Percentiles rank a stretch among this genome's conserved stretches.
Conservation (phyloP, 345 rosid species). For the Murraya paniculata region DNA sequence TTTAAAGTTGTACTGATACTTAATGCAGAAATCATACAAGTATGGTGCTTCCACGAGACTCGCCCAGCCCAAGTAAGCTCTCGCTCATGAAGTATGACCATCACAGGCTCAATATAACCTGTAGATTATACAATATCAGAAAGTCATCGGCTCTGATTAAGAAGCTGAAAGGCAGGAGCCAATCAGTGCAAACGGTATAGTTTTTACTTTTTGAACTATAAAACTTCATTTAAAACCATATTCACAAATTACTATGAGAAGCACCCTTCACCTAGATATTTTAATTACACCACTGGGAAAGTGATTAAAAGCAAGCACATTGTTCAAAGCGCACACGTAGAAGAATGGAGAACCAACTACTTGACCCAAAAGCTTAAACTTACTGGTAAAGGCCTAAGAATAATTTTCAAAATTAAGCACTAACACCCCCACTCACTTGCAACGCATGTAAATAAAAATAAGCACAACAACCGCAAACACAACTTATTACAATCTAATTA, state of each 20-base stretch:
- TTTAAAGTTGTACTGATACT: conserved; percentile 91
- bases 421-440: background rate
- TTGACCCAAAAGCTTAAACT: background rate
- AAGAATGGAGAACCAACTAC: background rate
- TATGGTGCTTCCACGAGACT: conserved; percentile 88
- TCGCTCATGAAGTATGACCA: conserved; percentile 92
- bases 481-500: too few species aligned
- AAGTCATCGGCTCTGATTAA: conserved; percentile 20
- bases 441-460: background rate
- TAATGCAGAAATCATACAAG: conserved; percentile 92
- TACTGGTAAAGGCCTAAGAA: background rate
- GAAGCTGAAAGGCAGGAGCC: background rate
- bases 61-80: conserved; percentile 98
- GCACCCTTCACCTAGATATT: background rate
- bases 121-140: conserved; percentile 27
- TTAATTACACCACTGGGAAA: background rate
- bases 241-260: background rate
- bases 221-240: background rate
- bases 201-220: background rate
- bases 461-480: too few species aligned
- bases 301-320: background rate
- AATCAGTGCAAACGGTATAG: background rate
- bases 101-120: conserved; percentile 97
- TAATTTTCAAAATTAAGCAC: background rate
- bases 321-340: background rate